Evolutionary conservation across 768 basidiomycete genomes (phyloP).

Genomic region (Lentinula aciculospora): DNA sequence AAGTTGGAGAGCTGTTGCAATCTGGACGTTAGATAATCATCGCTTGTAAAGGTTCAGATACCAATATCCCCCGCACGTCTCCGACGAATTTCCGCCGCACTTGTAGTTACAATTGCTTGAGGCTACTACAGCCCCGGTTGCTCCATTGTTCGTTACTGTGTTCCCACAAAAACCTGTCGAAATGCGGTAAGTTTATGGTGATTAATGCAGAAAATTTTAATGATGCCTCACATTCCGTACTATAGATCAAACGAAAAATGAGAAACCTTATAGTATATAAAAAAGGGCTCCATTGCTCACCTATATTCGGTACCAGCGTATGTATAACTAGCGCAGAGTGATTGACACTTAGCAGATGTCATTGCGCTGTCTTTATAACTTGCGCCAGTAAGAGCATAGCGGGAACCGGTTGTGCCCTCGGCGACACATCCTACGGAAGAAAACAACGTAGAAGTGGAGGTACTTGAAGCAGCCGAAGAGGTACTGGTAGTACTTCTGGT

Average conservation of each 20-base stretch:
- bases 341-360: conserved; percentile 26
- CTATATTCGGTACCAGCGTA: conserved; percentile 26
- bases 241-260: no score
- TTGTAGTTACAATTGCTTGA: conserved; percentile 12
- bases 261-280: no score
- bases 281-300: conserved; percentile 3
- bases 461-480: conserved; percentile 4
- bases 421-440: conserved; percentile 25
- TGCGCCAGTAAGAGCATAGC: conserved; percentile 24
- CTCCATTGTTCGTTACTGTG: conserved; percentile 18
- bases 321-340: conserved; percentile 22
- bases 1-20: no score
- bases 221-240: neutral
- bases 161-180: conserved; percentile 21
- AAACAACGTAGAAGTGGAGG: neutral
- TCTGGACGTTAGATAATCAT: no score
- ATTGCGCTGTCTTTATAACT: conserved; percentile 20
- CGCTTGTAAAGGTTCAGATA: neutral
- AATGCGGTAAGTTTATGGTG: neutral
- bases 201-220: neutral
- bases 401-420: conserved; percentile 21
- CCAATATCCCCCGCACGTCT: conserved; percentile 15
- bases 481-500: neutral
- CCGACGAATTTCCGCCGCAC: conserved; percentile 15
- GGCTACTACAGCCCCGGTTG: conserved; percentile 13